phyloP scores from a whole-genome alignment of 345 rosid genomes.

The Reutealis trisperma region DNA sequence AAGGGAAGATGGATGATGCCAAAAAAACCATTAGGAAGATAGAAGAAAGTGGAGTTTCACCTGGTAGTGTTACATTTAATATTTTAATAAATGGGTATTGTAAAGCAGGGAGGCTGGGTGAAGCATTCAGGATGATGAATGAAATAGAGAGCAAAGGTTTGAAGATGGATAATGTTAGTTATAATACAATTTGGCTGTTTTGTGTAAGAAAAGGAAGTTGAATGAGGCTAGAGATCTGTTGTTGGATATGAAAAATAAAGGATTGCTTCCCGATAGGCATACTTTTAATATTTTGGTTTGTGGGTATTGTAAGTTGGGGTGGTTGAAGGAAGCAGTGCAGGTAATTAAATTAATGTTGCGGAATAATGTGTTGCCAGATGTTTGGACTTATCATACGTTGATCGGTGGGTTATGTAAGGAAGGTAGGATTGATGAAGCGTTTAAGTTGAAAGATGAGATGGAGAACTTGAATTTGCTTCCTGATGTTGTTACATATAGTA shows the following conservation, averaged over 20 bases:
- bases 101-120: slow-evolving; percentile 59
- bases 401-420: slow-evolving; percentile 60
- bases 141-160: slow-evolving; percentile 69
- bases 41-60: slow-evolving; percentile 60
- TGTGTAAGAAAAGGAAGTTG: too few species aligned
- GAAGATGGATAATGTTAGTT: slow-evolving; percentile 64
- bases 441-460: slow-evolving; percentile 64
- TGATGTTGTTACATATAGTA: too few species aligned
- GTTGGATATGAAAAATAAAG: slow-evolving; percentile 64
- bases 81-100: slow-evolving; percentile 63
- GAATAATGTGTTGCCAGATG: slow-evolving; percentile 55
- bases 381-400: slow-evolving; percentile 70
- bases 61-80: slow-evolving; percentile 68
- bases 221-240: too few species aligned
- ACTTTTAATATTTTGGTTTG: slow-evolving; percentile 64
- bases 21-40: slow-evolving; percentile 41
- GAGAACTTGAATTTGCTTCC: too few species aligned
- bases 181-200: too few species aligned
- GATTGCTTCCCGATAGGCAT: slow-evolving; percentile 54
- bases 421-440: slow-evolving; percentile 62
- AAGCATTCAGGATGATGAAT: slow-evolving; percentile 68
- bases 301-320: slow-evolving; percentile 78
- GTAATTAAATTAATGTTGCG: slow-evolving; percentile 70
- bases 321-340: slow-evolving; percentile 66
- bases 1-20: slow-evolving; percentile 70